Base-by-base conservation (phyloP, 2,329 filamentous ascomycete species). In the Bipolaris bicolor region DNA sequence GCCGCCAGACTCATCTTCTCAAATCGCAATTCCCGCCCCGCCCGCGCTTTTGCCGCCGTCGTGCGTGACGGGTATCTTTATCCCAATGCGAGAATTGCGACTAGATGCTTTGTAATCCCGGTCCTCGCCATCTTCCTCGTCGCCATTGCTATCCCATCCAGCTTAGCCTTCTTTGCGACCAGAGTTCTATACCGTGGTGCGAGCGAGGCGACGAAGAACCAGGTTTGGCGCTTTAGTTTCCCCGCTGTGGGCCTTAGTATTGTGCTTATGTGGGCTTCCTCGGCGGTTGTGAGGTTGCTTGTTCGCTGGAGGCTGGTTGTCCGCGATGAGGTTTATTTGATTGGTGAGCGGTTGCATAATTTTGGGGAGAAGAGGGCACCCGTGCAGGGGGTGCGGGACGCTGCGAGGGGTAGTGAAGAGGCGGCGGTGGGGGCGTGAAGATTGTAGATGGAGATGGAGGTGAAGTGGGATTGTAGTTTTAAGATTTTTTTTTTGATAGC, bases 311-410 rank as follows among this genome's bases (percentile, higher is more conserved):
- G 90, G 67, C 83, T 88, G 55, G 86, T 89, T 56, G 92, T 99
- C 45, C 83, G 92, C 37, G 96, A 99, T 75, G 96, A 99, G 77
- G 93, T 96, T 0, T 99, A 99, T 75, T 81, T 99, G 43, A 95
- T 98, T 71, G 95, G 95, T 2, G 94, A 99, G 79, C 82, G 93
- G 58, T 78, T 99, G 70, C 96, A 99, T 79, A 99, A 99, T 76
- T 96, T 97, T 77, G 91, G 92, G 2, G 88, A 90, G 72, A 79
- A 57, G 61, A 71, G 61, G 56, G 46, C 46, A 6, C 46, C 33
- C 9, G 34, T 24, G 16, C 46, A 24, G 15, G 31, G 10, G 10
- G 29, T 13, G 3, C 9, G 10, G 29, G 29, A 31, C 2, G 4
- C 10, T 13, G 29, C 29, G 29, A 31, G 29, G 29, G 33, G 18